Evolutionary conservation across 176 grass and related monocot genomes (phyloP), one percentile per base, ranked within the genome.

Genomic region (Carex littledalei): DNA sequence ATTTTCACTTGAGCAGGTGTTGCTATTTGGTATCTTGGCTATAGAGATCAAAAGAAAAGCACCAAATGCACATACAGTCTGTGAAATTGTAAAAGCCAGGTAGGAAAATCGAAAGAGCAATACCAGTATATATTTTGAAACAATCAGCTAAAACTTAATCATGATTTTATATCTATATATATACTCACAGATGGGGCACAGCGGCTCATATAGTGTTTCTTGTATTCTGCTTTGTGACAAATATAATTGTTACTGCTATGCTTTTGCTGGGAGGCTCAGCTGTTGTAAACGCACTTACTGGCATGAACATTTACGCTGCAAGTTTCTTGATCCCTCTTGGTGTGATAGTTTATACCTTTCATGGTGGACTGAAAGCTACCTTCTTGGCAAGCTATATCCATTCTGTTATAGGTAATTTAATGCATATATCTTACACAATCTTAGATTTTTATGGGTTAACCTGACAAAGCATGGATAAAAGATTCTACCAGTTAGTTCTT

Each of bases 1-100:
- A 35, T 31, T 45, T 64, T 63, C 49, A 24, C 21, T 21, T 59
- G 55, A 74, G 7, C 66, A 90, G 89, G 92, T 94, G 59, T 88
- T 94, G 57, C 73, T 94, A 21, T 94, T 94, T 41, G 92, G 92
- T 5, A 76, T 94, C 71, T 90, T 94, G 90, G 92, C 89, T 53
- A 94, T 94, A 41, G 92, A 94, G 80, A 94, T 94, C 85, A 94
- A 94, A 87, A 89, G 92, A 74, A 94, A 94, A 69, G 92, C 92
- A 10, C 92, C 92, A n/a, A 84, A 81, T 55, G 92, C 88, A 31
- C 89, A 91, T 81, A 94, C 92, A 60, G 89, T 94, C 52, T 94
- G 92, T 81, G 92, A 94, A 80, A 94, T 94, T 69, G 92, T 91
- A 31, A 86, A 55, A 86, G 89, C 89, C 10, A 82, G 89, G 89